A percentile compares a stretch with the other conserved stretches of the same genome.
Conservation (phyloP, 768 basidiomycete genomes). For the Candolleomyces efflorescens region DNA sequence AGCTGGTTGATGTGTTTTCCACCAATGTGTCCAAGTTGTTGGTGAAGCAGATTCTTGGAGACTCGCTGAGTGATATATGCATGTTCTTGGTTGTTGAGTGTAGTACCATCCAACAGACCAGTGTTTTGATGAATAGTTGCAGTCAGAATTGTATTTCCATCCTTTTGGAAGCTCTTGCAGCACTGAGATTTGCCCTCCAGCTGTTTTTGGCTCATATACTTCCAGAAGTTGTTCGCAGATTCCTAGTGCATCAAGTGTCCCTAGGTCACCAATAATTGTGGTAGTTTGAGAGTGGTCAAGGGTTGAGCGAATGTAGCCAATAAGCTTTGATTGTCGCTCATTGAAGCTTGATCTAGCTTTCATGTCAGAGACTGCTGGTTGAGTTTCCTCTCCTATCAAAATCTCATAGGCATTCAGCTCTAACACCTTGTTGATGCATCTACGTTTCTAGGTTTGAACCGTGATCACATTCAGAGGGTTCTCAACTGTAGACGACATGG, state of each 20-base stretch:
- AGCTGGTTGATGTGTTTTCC: conserved; percentile 1
- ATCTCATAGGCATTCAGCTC: neutral
- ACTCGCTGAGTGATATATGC: neutral
- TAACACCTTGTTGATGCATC: neutral
- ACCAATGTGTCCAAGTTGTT: neutral
- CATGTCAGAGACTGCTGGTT: neutral
- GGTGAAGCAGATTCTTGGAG: neutral
- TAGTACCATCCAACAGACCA: neutral
- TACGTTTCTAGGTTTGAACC: neutral
- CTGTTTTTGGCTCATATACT: neutral
- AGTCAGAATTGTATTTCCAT: neutral
- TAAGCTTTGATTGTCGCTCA: neutral
- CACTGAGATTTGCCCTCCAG: neutral
- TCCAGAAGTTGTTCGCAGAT: neutral
- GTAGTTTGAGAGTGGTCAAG: neutral
- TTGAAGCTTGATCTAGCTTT: neutral
- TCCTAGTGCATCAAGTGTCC: neutral
- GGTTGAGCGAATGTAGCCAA: neutral
- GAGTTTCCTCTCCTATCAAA: neutral
- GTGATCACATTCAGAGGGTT: neutral
- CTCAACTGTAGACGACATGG: no score
- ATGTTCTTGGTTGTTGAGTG: neutral
- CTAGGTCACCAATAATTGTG: neutral
- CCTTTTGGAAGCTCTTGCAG: neutral
- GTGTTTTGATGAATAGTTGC: neutral